Conservation (phyloP, 208 protist species). For the Kentomonas sorsogonicus region DNA sequence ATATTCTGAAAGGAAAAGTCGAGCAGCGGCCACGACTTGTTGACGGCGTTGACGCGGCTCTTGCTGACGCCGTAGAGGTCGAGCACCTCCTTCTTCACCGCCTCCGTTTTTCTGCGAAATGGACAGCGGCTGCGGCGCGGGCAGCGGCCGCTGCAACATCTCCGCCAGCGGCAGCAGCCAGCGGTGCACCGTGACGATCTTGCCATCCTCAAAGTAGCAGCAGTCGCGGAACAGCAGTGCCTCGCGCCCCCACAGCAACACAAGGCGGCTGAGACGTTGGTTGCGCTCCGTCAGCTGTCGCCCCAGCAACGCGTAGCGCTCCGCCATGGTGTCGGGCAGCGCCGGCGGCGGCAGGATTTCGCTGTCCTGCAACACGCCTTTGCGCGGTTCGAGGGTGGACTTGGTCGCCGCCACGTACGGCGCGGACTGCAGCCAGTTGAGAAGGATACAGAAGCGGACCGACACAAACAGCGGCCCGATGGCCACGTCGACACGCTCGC, state of each 20-base stretch:
- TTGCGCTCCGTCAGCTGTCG: constrained; percentile 78
- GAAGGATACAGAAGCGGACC: constrained; percentile 51
- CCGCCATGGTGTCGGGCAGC: constrained; percentile 33
- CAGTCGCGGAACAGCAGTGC: constrained; percentile 65
- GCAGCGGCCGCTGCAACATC: constrained; percentile 34
- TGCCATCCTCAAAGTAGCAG: constrained; percentile 73
- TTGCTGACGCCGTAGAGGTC: constrained; percentile 42
- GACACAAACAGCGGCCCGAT: constrained; percentile 54
- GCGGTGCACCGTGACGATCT: constrained; percentile 74
- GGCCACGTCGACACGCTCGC: constrained; percentile 41
- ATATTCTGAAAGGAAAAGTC: constrained; percentile 51
- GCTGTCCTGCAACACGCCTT: constrained; percentile 76
- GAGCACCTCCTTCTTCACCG: constrained; percentile 26
- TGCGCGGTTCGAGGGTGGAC: constrained; percentile 60
- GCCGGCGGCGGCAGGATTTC: constrained; percentile 56
- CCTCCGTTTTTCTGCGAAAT: constrained; percentile 18
- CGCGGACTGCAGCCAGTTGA: constrained; percentile 49
- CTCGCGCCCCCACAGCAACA: constrained; percentile 57
- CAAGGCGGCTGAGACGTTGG: constrained; percentile 66
- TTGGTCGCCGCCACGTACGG: constrained; percentile 45
- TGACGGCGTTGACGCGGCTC: constrained; percentile 32
- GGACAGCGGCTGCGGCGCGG: not conserved
- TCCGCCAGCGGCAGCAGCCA: constrained; percentile 55
- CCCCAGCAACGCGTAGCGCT: constrained; percentile 51
- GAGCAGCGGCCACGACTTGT: constrained; percentile 30